Evolutionary conservation across 2,329 filamentous ascomycete species (phyloP).

Genomic region (Botrytis pseudocinerea): DNA sequence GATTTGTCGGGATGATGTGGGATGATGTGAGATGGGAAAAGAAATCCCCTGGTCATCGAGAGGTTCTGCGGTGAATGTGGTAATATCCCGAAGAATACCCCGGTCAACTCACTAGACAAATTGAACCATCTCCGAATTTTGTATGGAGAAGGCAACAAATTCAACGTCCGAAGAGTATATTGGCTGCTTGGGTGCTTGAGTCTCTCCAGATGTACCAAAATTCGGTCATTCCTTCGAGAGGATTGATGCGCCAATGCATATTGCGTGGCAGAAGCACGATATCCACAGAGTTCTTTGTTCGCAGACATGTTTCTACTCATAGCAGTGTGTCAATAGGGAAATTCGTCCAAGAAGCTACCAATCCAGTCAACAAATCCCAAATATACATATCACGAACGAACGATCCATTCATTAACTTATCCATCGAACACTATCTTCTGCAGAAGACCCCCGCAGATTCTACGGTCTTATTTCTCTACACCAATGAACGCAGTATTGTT

Average conservation of each 20-base stretch:
- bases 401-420: conserved; percentile 87
- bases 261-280: neutral
- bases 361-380: conserved; percentile 55
- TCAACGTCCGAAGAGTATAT: neutral
- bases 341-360: conserved; percentile 31
- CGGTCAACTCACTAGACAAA: neutral
- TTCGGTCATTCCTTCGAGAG: conserved; percentile 15
- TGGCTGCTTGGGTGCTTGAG: neutral
- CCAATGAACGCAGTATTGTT: conserved; percentile 83
- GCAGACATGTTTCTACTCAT: neutral
- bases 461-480: conserved; percentile 81
- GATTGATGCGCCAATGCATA: neutral
- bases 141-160: neutral
- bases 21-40: conserved; percentile 10
- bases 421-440: conserved; percentile 88
- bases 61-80: neutral
- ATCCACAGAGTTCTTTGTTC: conserved; percentile 10
- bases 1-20: conserved; percentile 15
- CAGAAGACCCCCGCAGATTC: conserved; percentile 71
- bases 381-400: conserved; percentile 69
- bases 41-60: neutral
- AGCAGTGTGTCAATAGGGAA: neutral
- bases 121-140: conserved; percentile 1
- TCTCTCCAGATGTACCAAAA: neutral
- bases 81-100: neutral